These are phyloP conservation scores for Borealophlyctis nickersoniae DNA, from an alignment of 192 early-diverging fungal genomes.

Conservation along the genomic window DNA sequence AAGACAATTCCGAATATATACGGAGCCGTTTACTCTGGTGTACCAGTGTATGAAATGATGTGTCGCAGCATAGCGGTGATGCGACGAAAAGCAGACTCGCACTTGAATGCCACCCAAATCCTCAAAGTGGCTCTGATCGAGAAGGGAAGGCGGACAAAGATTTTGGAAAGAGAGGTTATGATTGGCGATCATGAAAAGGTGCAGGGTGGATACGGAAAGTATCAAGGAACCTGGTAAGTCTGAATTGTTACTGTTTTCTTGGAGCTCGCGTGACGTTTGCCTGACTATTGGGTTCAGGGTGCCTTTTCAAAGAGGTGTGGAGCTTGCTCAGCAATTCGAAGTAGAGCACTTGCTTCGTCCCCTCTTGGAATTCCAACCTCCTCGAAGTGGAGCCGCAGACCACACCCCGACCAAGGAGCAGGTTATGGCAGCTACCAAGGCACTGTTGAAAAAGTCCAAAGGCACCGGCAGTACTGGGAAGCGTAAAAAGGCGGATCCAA, in stretches of 20 bases:
- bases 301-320: slow-evolving; percentile 78
- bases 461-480: neutral
- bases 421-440: slow-evolving; percentile 33
- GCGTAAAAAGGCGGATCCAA: too few species aligned
- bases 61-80: slow-evolving; percentile 71
- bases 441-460: neutral
- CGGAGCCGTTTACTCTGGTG: slow-evolving; percentile 87
- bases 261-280: slow-evolving; percentile 3
- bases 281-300: slow-evolving; percentile 71
- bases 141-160: slow-evolving; percentile 87
- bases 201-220: slow-evolving; percentile 98
- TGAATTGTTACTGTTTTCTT: neutral
- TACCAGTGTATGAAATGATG: slow-evolving; percentile 93
- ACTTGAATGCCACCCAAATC: slow-evolving; percentile 96
- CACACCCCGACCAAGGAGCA: slow-evolving; percentile 56
- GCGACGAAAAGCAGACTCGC: slow-evolving; percentile 78
- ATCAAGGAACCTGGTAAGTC: slow-evolving; percentile 82
- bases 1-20: slow-evolving; percentile 63
- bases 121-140: slow-evolving; percentile 95
- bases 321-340: slow-evolving; percentile 75
- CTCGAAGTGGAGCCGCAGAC: slow-evolving; percentile 42
- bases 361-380: slow-evolving; percentile 76
- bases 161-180: slow-evolving; percentile 89
- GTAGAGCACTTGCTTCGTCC: slow-evolving; percentile 73
- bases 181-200: slow-evolving; percentile 90